Evolutionary conservation across 2,329 filamentous ascomycete genomes (phyloP).

Genomic region (Leptoxyphium fumago): DNA sequence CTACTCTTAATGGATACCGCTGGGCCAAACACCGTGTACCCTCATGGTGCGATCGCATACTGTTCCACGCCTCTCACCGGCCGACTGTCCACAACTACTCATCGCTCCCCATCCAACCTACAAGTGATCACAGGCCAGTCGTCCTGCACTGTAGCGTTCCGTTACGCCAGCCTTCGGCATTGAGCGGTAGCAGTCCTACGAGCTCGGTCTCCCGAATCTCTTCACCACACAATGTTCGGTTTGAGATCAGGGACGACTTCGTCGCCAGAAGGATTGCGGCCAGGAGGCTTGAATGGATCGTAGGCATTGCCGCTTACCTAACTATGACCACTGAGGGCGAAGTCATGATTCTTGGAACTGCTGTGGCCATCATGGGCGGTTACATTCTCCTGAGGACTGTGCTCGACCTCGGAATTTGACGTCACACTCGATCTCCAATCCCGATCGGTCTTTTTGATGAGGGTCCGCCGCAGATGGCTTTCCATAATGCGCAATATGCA

Average conservation of each 20-base stretch:
- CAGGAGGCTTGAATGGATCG: slow-evolving; percentile 42
- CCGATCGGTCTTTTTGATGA: too few species aligned
- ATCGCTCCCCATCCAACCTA: slow-evolving; percentile 62
- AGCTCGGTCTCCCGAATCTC: neutral
- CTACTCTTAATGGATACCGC: slow-evolving; percentile 6
- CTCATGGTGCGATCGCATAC: slow-evolving; percentile 82
- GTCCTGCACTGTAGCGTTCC: slow-evolving; percentile 56
- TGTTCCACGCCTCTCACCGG: slow-evolving; percentile 43
- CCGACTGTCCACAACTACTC: slow-evolving; percentile 53
- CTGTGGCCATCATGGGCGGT: slow-evolving; percentile 17
- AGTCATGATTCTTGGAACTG: slow-evolving; percentile 19
- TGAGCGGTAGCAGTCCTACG: slow-evolving; percentile 4
- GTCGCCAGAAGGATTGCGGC: slow-evolving; percentile 37
- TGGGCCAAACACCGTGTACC: slow-evolving; percentile 80
- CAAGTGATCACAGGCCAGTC: slow-evolving; percentile 79
- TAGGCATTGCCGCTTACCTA: slow-evolving; percentile 44
- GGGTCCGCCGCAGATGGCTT: too few species aligned
- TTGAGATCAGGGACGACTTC: slow-evolving; percentile 44
- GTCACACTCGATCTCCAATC: too few species aligned
- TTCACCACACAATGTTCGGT: slow-evolving; percentile 21
- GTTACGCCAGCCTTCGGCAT: slow-evolving; percentile 17
- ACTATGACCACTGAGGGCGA: slow-evolving; percentile 32
- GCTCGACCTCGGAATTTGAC: slow-evolving; percentile 1
- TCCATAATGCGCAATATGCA: too few species aligned
- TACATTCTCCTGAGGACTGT: slow-evolving; percentile 14